These are phyloP conservation scores for Iris macrosiphon DNA, from an alignment of 106 monocot genomes.

Conservation along the genomic window DNA sequence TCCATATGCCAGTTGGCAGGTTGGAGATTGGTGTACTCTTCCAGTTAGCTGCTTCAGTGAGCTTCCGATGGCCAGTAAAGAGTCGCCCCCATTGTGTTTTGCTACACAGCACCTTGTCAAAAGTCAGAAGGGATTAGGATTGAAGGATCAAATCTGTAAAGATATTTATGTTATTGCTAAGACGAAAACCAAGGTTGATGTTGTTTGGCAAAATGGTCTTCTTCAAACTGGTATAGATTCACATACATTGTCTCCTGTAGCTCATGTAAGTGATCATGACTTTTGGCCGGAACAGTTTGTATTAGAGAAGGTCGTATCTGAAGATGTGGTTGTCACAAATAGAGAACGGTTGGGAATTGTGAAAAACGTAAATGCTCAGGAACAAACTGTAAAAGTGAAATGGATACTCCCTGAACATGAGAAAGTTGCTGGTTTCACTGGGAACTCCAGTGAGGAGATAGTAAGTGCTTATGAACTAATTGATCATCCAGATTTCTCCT, in stretches of 20 bases:
- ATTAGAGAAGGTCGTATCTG: slow-evolving; percentile 51
- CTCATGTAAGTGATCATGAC: slow-evolving; percentile 80
- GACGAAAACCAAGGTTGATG: slow-evolving; percentile 64
- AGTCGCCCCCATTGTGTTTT: background rate
- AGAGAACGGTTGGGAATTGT: slow-evolving; percentile 52
- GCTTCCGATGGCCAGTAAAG: too few species aligned
- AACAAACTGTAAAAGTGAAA: slow-evolving; percentile 66
- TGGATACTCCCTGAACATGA: slow-evolving; percentile 48
- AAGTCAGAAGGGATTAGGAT: slow-evolving; percentile 21
- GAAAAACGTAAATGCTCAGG: slow-evolving; percentile 58
- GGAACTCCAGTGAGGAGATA: slow-evolving; percentile 35
- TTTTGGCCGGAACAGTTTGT: slow-evolving; percentile 90
- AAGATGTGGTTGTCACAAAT: slow-evolving; percentile 16
- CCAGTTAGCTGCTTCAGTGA: slow-evolving; percentile 28
- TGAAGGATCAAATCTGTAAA: slow-evolving; percentile 8
- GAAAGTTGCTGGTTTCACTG: too few species aligned
- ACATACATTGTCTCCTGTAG: slow-evolving; percentile 44
- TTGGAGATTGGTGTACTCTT: slow-evolving; percentile 93
- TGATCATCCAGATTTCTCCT: slow-evolving; percentile 81
- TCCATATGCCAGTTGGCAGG: slow-evolving; percentile 74
- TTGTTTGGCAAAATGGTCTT: slow-evolving; percentile 81
- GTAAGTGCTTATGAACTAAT: slow-evolving; percentile 90
- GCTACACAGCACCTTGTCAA: slow-evolving; percentile 5
- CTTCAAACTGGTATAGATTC: slow-evolving; percentile 47
- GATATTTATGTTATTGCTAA: slow-evolving; percentile 51